Conservation (phyloP, 2,329 filamentous ascomycete species). For the Ascocoryne sarcoides region DNA sequence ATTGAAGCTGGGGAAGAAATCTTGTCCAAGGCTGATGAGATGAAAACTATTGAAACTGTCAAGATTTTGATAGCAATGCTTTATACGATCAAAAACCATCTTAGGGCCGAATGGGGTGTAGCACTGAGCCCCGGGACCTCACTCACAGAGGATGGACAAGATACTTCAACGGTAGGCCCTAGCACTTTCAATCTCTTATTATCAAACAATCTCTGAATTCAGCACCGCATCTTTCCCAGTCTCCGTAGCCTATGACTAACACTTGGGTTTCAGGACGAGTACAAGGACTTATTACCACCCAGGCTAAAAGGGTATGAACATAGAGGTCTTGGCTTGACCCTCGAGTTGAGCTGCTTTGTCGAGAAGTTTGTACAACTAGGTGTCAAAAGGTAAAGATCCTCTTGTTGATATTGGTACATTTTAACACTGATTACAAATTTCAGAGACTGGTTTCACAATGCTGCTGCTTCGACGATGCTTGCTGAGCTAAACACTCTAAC, state of each 20-base stretch:
- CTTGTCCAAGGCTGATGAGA: slow-evolving; percentile 21
- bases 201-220: too few relatives aligned
- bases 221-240: too few relatives aligned
- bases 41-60: slow-evolving; percentile 47
- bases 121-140: slow-evolving; percentile 26
- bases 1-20: not conserved
- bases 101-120: slow-evolving; percentile 53
- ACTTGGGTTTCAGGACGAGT: slow-evolving; percentile 39
- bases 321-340: slow-evolving; percentile 47
- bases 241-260: too few relatives aligned
- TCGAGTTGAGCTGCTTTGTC: slow-evolving; percentile 51
- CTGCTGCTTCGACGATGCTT: slow-evolving; percentile 48
- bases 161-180: too few relatives aligned
- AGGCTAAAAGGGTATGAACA: slow-evolving; percentile 46
- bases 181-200: too few relatives aligned
- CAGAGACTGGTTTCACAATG: slow-evolving; percentile 50
- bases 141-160: slow-evolving; percentile 25
- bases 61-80: slow-evolving; percentile 52
- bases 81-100: slow-evolving; percentile 55
- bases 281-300: slow-evolving; percentile 40
- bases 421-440: slow-evolving; percentile 2
- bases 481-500: slow-evolving; percentile 47
- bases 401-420: not conserved
- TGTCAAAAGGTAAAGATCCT: slow-evolving; percentile 33
- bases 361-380: slow-evolving; percentile 52